phyloP scores from a whole-genome alignment of 345 rosid genomes.

The Iberis pinnata region DNA sequence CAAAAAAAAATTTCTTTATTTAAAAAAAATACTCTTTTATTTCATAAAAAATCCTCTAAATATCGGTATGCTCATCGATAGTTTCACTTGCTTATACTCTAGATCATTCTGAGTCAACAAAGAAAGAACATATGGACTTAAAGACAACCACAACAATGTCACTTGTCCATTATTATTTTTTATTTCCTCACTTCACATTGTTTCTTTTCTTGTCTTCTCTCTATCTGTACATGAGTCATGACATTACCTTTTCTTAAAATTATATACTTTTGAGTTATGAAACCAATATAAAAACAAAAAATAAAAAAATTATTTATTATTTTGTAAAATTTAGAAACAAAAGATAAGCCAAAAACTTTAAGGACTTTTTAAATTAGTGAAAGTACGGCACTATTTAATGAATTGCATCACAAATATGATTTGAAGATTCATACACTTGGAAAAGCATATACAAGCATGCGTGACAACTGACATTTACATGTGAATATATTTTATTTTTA shows the following conservation, averaged over 20 bases:
- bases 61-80: no score
- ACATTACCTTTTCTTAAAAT: conserved; percentile 25
- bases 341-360: no score
- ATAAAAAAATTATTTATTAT: no score
- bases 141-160: conserved; percentile 23
- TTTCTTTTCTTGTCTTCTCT: conserved; percentile 22
- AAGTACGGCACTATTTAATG: background rate
- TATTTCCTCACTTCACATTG: conserved; percentile 18
- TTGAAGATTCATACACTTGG: conserved; percentile 25
- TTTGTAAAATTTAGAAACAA: no score
- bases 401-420: conserved; percentile 16
- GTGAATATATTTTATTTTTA: no score
- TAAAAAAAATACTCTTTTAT: no score
- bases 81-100: no score
- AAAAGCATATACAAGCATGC: conserved; percentile 17
- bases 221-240: conserved; percentile 18
- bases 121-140: conserved; percentile 18
- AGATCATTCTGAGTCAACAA: no score
- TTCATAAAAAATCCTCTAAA: no score
- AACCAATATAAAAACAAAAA: background rate
- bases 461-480: conserved; percentile 25
- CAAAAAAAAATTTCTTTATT: no score
- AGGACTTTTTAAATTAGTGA: no score
- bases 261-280: conserved; percentile 12
- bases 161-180: no score